Evolutionary conservation across 305 asterid genomes (phyloP), one percentile per base, ranked within the genome.

Genomic region (Petunia hybrid): DNA sequence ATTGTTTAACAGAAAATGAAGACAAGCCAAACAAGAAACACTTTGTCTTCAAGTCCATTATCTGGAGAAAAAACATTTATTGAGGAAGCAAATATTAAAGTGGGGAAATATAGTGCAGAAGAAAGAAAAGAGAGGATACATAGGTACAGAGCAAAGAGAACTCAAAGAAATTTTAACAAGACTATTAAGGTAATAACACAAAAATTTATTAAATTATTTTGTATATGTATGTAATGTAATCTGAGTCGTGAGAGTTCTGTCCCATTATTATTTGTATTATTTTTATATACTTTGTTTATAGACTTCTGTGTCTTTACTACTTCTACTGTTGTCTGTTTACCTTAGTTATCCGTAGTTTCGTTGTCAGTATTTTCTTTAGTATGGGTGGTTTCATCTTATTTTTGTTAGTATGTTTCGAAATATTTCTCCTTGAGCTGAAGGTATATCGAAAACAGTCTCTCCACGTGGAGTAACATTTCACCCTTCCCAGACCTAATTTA

Each of bases 71-170:
- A 90, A 56, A 79, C 91, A 46, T 85, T 85, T 55, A 79, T 87
- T 84, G 97, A 93, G 83, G 98, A 93, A 81, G 87, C 93, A 64
- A 92, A 89, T 75, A 83, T 87, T 76, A 93, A 92, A 85, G 94
- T 89, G 8, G 91, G 93, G 22, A 85, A 89, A 0, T 95, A 95
- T 41, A 90, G 84, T 69, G 91, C 95, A 5, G 95, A 89, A 80
- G 99, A 95, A 83, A 90, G 95, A 83, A 95, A 90, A 81, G 97
- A 92, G 77, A 93, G 89, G 80, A 94, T 95, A 46, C 90, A 89
- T 36, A 87, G 94, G 64, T 95, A 95, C 87, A 91, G 91, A 88
- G 90, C 97, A 10, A 95, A 95, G 84, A 90, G 94, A 81, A 91
- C 89, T 10, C 97, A 90, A 16, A 93, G 99, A 78, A 95, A 93